Percentiles rank a stretch among this genome's conserved stretches.
phyloP scores from a whole-genome alignment of 495 filamentous ascomycete genomes.

The Lindgomyces ingoldianus region DNA sequence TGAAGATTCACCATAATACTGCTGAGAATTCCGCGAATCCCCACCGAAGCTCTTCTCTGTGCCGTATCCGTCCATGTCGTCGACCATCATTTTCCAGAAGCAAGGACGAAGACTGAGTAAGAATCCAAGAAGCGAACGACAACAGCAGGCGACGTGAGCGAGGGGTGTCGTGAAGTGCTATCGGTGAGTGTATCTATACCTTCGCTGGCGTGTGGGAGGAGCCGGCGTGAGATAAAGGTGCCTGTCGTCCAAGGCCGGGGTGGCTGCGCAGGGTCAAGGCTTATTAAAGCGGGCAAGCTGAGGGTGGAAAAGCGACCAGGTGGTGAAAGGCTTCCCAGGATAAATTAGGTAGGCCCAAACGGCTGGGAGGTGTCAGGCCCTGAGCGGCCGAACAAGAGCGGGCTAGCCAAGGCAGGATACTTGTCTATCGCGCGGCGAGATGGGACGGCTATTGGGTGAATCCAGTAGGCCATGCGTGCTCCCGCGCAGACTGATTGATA shows the following conservation, averaged over 20 bases:
- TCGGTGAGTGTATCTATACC: neutral
- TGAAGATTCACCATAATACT: slow-evolving; percentile 35
- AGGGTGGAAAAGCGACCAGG: neutral
- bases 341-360: slow-evolving; percentile 10
- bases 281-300: slow-evolving; percentile 10
- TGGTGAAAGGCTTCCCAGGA: neutral
- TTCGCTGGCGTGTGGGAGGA: neutral
- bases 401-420: neutral
- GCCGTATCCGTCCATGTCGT: slow-evolving; percentile 30
- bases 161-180: slow-evolving; percentile 12
- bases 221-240: slow-evolving; percentile 23
- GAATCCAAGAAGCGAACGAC: neutral
- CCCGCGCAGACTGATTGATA: neutral
- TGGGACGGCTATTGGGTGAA: neutral
- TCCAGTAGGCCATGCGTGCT: neutral
- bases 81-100: slow-evolving; percentile 2
- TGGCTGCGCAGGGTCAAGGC: slow-evolving; percentile 5
- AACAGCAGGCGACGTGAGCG: neutral
- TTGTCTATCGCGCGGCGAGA: neutral
- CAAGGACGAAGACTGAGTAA: too few relatives aligned
- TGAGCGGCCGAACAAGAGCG: neutral
- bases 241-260: slow-evolving; percentile 12
- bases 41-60: slow-evolving; percentile 34
- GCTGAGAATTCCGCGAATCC: slow-evolving; percentile 20
- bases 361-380: slow-evolving; percentile 6